phyloP scores from a whole-genome alignment of 495 filamentous ascomycete species.

The Saxispiralis lemnorum region DNA sequence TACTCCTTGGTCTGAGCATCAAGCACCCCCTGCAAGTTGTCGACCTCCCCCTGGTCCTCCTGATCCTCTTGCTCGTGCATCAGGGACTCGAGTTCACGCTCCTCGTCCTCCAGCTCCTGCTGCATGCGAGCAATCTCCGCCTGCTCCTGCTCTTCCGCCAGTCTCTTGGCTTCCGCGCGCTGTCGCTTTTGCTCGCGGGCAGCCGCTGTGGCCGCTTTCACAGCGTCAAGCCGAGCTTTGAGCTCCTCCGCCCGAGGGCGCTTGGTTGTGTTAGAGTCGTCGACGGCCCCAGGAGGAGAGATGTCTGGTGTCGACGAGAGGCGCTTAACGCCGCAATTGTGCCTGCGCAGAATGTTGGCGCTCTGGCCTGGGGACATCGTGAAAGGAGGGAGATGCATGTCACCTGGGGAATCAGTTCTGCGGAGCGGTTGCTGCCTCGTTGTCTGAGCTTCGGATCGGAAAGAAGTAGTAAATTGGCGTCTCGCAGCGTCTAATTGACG shows the following conservation, averaged over 20 bases:
- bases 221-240: not conserved
- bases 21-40: not conserved
- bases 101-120: constrained; percentile 1
- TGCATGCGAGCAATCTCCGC: constrained; percentile 1
- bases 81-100: not conserved
- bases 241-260: not conserved
- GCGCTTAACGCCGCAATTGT: too few relatives aligned
- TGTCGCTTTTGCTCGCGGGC: not conserved
- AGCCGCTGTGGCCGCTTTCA: not conserved
- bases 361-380: too few relatives aligned
- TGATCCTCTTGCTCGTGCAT: constrained; percentile 1
- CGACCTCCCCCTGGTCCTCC: not conserved
- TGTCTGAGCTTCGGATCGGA: too few relatives aligned
- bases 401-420: too few relatives aligned
- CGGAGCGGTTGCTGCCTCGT: too few relatives aligned
- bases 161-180: constrained; percentile 1
- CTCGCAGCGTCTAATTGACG: too few relatives aligned
- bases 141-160: constrained; percentile 2
- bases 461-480: too few relatives aligned
- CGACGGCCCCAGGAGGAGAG: not conserved
- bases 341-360: too few relatives aligned
- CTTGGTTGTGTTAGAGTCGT: not conserved
- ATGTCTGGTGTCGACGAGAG: too few relatives aligned
- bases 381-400: too few relatives aligned
- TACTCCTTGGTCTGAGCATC: not conserved